Evolutionary conservation across 2,329 filamentous ascomycete genomes (phyloP).

Genomic region (Diaporthe sp.): DNA sequence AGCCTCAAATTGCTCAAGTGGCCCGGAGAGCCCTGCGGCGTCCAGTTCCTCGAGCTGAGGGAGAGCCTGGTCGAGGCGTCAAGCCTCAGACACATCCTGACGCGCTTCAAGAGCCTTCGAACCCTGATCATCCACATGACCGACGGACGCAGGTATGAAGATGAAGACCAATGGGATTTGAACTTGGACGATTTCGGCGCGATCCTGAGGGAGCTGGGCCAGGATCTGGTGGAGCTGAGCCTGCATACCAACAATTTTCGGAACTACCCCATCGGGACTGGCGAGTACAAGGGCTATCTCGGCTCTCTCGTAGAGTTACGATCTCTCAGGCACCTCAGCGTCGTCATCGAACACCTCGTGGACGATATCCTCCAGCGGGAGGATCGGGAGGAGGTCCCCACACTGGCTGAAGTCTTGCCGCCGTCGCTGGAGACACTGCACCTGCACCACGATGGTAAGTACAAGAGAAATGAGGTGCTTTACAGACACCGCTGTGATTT

Average conservation of each 20-base stretch:
- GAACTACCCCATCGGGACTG: neutral
- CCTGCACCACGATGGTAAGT: neutral
- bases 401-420: neutral
- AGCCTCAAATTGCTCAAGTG: neutral
- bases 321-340: neutral
- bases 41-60: neutral
- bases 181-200: neutral
- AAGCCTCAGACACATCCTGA: neutral
- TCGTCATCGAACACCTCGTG: neutral
- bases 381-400: neutral
- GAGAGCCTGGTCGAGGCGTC: neutral
- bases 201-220: neutral
- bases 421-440: neutral
- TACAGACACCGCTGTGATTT: neutral
- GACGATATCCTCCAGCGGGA: no score
- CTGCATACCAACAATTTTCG: neutral
- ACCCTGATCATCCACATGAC: neutral
- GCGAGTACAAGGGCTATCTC: neutral
- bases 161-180: neutral
- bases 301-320: neutral
- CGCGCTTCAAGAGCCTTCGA: neutral
- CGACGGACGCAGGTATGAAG: neutral
- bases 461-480: fast-evolving
- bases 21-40: neutral
- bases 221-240: neutral